Percentiles rank a stretch among this genome's conserved stretches.
Evolutionary conservation across 73 alveolate species (phyloP).

Genomic region (Breviolum minutum): DNA sequence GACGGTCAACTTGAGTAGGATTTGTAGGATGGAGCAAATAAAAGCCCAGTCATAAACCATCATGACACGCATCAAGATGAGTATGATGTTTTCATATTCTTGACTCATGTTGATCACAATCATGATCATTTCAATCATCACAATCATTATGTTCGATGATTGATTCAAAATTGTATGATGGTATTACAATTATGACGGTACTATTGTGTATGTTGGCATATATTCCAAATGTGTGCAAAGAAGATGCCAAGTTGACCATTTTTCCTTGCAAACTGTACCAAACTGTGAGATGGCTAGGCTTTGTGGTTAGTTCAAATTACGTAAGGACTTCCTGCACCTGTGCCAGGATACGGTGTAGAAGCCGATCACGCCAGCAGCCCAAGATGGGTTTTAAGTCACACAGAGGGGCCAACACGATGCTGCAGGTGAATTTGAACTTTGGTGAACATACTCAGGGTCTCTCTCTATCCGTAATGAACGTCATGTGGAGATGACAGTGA

Average conservation of each 20-base stretch:
- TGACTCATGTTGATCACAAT: neutral
- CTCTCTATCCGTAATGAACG: neutral
- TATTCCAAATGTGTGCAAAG: neutral
- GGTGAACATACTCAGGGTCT: neutral
- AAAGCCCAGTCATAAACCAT: neutral
- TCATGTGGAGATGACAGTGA: too few relatives aligned
- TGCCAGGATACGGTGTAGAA: neutral
- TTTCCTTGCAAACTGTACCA: neutral
- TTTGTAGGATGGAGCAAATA: neutral
- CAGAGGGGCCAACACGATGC: too few relatives aligned
- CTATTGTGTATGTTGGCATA: neutral
- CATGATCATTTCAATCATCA: neutral
- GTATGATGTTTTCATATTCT: neutral
- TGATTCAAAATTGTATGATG: too few relatives aligned
- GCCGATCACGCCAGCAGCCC: neutral
- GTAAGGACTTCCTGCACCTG: neutral
- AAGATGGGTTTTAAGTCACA: neutral
- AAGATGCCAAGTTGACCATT: too few relatives aligned
- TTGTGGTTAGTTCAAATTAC: too few relatives aligned
- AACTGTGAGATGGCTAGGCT: neutral
- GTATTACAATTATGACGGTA: neutral
- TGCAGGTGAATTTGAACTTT: neutral
- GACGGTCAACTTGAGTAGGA: neutral
- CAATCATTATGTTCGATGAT: neutral
- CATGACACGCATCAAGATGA: neutral